Evolutionary conservation across 306 rosid species (phyloP).

Genomic region (Vicia faba): DNA sequence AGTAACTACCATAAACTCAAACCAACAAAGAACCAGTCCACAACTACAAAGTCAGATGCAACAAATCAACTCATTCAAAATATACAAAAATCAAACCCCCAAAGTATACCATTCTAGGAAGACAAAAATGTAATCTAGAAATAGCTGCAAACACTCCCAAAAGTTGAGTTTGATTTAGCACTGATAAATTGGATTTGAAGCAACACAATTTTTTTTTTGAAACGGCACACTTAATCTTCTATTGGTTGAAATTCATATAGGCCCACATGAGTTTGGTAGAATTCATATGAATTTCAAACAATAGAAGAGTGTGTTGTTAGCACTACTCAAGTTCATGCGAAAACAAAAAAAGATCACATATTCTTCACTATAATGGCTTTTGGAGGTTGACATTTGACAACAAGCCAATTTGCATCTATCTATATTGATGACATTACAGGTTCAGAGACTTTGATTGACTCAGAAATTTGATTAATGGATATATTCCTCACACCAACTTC

Average conservation of each 20-base stretch:
- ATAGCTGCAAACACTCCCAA: conserved; percentile 10
- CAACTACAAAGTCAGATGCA: neutral
- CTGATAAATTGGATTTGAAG: conserved; percentile 4
- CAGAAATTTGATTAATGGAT: conserved; percentile 50
- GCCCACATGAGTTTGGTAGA: neutral
- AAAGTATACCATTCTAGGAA: neutral
- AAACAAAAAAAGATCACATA: conserved; percentile 4
- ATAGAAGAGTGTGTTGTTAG: neutral
- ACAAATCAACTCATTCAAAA: conserved; percentile 8
- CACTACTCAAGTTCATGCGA: neutral
- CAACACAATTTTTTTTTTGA: neutral
- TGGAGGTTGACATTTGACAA: neutral
- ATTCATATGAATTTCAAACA: neutral
- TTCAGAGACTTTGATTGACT: conserved; percentile 45
- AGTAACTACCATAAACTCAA: conserved; percentile 22
- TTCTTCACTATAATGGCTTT: conserved; percentile 3
- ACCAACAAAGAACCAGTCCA: neutral
- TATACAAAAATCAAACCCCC: conserved; percentile 5
- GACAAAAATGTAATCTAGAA: conserved; percentile 11
- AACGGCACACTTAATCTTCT: too few species aligned
- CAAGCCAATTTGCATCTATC: conserved; percentile 16
- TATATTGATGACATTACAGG: conserved; percentile 31
- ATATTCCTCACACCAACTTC: conserved; percentile 53
- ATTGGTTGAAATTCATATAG: neutral
- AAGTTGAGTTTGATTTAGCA: neutral